phyloP scores from a whole-genome alignment of 1,139 yeast species.

The Trichomonascaceae sp. region DNA sequence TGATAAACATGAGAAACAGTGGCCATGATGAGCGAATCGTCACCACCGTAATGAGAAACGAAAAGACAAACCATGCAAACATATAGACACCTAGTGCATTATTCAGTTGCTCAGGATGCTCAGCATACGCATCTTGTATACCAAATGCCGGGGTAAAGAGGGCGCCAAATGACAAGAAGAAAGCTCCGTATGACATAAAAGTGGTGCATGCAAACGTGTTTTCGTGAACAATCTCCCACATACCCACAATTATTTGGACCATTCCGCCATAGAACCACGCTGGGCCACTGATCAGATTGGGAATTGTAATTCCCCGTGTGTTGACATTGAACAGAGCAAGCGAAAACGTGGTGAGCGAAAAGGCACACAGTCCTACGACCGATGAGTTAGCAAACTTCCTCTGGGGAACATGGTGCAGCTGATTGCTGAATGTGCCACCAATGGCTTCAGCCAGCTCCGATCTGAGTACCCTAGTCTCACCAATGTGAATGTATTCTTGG shows the following conservation, averaged over 20 bases:
- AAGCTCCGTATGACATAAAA: conserved; percentile 66
- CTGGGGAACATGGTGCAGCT: conserved; percentile 46
- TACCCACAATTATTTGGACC: conserved; percentile 59
- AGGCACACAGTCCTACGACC: conserved; percentile 74
- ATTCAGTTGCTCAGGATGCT: conserved; percentile 27
- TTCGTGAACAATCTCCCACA: conserved; percentile 56
- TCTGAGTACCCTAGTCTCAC: conserved; percentile 54
- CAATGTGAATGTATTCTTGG: conserved; percentile 52
- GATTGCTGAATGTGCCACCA: conserved; percentile 58
- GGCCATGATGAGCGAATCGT: conserved; percentile 72
- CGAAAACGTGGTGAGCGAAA: conserved; percentile 74
- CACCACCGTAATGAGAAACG: conserved; percentile 49
- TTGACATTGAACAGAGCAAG: conserved; percentile 48
- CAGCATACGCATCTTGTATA: conserved; percentile 42
- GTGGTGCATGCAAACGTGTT: conserved; percentile 86
- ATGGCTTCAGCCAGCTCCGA: conserved; percentile 49
- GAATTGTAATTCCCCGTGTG: conserved; percentile 40
- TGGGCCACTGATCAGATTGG: conserved; percentile 50
- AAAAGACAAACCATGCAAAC: conserved; percentile 67
- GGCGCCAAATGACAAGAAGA: conserved; percentile 71
- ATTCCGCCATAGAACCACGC: conserved; percentile 79
- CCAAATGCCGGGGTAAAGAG: conserved; percentile 61
- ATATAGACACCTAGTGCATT: conserved; percentile 64
- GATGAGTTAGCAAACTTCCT: conserved; percentile 76
- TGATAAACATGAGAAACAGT: conserved; percentile 53